Conservation (phyloP, 306 rosid genomes). For the Mucuna pruriens region DNA sequence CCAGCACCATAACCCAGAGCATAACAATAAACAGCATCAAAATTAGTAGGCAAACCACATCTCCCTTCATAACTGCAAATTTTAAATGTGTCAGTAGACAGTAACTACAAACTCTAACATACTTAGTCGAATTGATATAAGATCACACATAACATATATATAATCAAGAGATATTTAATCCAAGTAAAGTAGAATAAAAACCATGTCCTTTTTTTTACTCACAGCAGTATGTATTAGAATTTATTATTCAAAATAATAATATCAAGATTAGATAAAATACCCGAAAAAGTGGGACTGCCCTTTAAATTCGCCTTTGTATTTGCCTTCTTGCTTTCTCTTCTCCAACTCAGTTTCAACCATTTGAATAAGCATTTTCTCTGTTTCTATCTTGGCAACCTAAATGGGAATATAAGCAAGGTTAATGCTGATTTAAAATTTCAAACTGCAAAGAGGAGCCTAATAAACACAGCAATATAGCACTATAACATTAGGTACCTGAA, state of each 20-base stretch:
- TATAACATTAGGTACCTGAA: conserved; percentile 67
- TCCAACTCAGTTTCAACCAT: conserved; percentile 95
- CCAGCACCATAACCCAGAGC: conserved; percentile 97
- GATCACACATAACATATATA: not conserved
- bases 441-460: conserved; percentile 1
- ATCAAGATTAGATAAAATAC: conserved; percentile 48
- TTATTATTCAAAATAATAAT: not conserved
- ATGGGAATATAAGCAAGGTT: conserved; percentile 27
- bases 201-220: not conserved
- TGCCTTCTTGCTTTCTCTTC: conserved; percentile 81
- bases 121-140: conserved; percentile 12
- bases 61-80: conserved; percentile 90
- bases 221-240: conserved; percentile 6
- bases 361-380: conserved; percentile 99
- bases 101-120: conserved; percentile 30
- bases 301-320: conserved; percentile 64
- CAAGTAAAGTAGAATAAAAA: not conserved
- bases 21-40: conserved; percentile 91
- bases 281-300: conserved; percentile 99
- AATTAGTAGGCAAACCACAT: conserved; percentile 97
- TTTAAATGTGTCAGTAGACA: conserved; percentile 17
- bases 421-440: not conserved
- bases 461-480: conserved; percentile 25
- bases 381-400: conserved; percentile 98
- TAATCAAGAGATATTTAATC: not conserved